These are phyloP conservation scores for Heterobasidion occidentale DNA, from an alignment of 1,284 basidiomycete species.

Conservation along the genomic window DNA sequence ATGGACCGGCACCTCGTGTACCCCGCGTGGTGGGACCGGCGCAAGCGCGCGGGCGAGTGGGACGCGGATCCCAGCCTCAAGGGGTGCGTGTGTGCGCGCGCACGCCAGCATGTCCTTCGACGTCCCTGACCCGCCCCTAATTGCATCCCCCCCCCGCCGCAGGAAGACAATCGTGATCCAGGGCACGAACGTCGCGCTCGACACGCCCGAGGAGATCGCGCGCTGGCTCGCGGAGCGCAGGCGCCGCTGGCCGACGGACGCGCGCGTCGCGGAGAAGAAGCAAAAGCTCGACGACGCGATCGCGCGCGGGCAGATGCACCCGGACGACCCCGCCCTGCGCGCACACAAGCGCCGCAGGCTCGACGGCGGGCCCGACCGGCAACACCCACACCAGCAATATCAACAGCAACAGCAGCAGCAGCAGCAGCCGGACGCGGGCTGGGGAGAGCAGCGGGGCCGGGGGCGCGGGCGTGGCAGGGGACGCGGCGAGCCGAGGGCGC, in stretches of 20 bases:
- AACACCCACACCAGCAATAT: background rate
- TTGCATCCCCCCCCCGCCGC: too few relatives aligned
- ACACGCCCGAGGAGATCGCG: conserved; percentile 76
- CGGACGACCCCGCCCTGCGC: conserved; percentile 33
- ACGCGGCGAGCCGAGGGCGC: conserved; percentile 21
- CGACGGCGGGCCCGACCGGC: conserved; percentile 14
- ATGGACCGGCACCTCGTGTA: conserved; percentile 89
- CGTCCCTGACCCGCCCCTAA: too few relatives aligned
- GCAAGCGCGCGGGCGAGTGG: conserved; percentile 54
- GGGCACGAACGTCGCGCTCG: conserved; percentile 70
- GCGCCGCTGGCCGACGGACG: conserved; percentile 71
- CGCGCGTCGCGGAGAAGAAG: conserved; percentile 71
- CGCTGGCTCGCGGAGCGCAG: conserved; percentile 86
- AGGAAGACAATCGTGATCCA: conserved; percentile 73
- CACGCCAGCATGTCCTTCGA: too few relatives aligned
- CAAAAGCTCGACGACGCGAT: conserved; percentile 67
- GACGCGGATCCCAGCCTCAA: conserved; percentile 71
- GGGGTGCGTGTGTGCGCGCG: conserved; percentile 36
- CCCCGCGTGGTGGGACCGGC: conserved; percentile 66
- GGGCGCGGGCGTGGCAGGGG: conserved; percentile 26
- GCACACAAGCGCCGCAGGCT: conserved; percentile 22
- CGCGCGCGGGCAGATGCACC: conserved; percentile 68
- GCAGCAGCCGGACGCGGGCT: conserved; percentile 14
- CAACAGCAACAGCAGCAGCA: background rate
- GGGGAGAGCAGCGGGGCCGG: conserved; percentile 19